Base-by-base conservation (phyloP, 2,329 filamentous ascomycete genomes). In the Hirsutella rhossiliensis region DNA sequence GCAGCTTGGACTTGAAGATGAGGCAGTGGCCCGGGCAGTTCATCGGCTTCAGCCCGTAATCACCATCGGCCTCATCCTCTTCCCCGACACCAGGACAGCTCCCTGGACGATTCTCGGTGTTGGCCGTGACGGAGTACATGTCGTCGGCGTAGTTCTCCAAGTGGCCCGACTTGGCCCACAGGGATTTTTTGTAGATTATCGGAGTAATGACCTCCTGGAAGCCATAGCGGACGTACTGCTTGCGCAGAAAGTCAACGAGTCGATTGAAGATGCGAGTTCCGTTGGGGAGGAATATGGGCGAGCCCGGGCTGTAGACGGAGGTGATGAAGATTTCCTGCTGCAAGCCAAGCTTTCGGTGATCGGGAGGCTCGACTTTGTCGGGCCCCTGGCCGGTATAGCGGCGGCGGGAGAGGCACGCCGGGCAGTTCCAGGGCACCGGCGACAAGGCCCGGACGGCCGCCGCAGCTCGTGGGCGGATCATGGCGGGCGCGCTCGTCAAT, bases 21-120 rank as follows among this genome's bases (percentile, higher is more conserved):
- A 94, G 69, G 59, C 87, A 94, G 62, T 94, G 87, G 3, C 87
- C 87, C 0, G 87, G 87, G 58, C 87, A 94, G 59, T 94, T 94
- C 87, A 94, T 94, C 13, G 87, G 87, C 62, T 94, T 94, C 52
- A 94, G 67, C 17, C 85, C 86, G 62, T 86, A 94, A 49, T 85
- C 82, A 50, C 82, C 79, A 48, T 77, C 73, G 47, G 75, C 73
- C 48, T 84, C 78, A 48, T 80, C 76, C 46, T 36, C 41, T 39
- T 11, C 52, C 45, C 50, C 47, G 11, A 65, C 60, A 40, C 57
- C 62, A 44, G 67, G 59, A 44, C 57, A 63, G 6, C 53, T 20
- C 6, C 51, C 17, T 50, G 42, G 8, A 44, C 40, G 5, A 47
- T 40, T 11, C 54, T 49, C 67, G 50, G 42, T 62, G 57, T 53